Base-by-base conservation (phyloP, 176 grass and related monocot species). In the Puccinellia tenuiflora region DNA sequence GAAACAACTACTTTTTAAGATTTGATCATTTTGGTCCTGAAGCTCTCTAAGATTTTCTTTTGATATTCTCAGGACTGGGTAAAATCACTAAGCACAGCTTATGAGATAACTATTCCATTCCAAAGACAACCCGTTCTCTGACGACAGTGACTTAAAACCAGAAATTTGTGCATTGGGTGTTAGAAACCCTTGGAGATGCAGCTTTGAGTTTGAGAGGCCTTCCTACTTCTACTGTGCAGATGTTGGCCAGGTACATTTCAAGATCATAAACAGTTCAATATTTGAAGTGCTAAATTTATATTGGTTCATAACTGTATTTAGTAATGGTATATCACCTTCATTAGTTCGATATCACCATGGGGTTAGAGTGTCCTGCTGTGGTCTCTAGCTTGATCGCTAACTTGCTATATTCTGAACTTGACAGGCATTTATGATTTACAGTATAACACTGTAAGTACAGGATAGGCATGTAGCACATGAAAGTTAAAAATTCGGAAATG, bases 161-260 rank as follows among this genome's bases (percentile, higher is more conserved):
- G 96, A 96, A 83, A 93, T 99, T 77, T 99, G 93, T 91, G 93
- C 96, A 22, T 74, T 92, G 47, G 93, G 93, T 83, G 79, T 99
- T 73, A 92, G 96, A 81, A 99, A 99, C 71, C 93, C 96, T 3
- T 99, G 96, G 96, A 89, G 89, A 76, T 99, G 96, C 81, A 96
- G 93, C 77, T 99, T 99, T 74, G 93, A 99, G 81, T 78, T 84
- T 3, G 45, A 89, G 12, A 91, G 74, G 64, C 89, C 96, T 88
- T 90, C 96, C 54, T 96, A 99, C 81, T 99, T 99, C 83, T 96
- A 91, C 81, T 99, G 93, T 79, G 93, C 89, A 68, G 93, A 99
- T 84, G 51, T 76, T 45, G 96, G 96, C 20, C 87, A 99, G 93
- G 96, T 96, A 95, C 14, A 21, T 76, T 52, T 30, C 30, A 76